Base-by-base conservation (phyloP, 768 basidiomycete species). In the Podaxis sp. region DNA sequence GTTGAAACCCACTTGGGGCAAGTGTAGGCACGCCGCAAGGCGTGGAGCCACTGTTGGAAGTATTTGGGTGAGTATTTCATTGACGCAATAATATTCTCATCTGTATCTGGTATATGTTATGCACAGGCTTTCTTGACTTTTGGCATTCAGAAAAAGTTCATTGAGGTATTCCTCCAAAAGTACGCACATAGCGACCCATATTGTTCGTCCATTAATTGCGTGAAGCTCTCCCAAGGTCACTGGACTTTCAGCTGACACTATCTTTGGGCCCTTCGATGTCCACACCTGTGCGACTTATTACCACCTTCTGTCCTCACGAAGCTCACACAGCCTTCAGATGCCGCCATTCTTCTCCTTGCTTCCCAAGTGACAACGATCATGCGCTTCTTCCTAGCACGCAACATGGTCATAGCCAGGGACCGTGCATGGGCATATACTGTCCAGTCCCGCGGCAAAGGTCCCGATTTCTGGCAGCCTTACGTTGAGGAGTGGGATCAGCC, bases 371-470 rank as follows among this genome's bases (percentile, higher is more conserved):
- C 90, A 0, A 73, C 74, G 18, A 88, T 98, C 59, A 79, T 96
- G 53, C 80, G 78, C 2, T 95, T 90, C 77, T 95, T 95, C 75
- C 82, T 98, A 54, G 80, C 86, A 28, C 85, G 85, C 50, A 95
- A 96, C 72, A 86, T 96, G 50, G 82, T 85, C 27, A 82, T 94
- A 47, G 91, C 93, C 0, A 83, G 88, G 1, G 83, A 84, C 56
- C 82, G 89, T 10, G 93, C 84, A 10, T 92, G 87, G 83, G 87
- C 83, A 18, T 88, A 95, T 69, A 95, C 93, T 0, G 85, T 96
- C 28, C 74, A 80, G 5, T 95, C 93, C 4, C 84, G 94, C 1
- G 88, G 88, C 11, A 96, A 96, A 66, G 86, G 87, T 0, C 75
- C 80, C 0, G 86, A 90, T 7, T 96, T 95, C 75, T 98, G 93